Conservation (phyloP, 2,329 filamentous ascomycete species). For the Ascochyta viciae-villosae region DNA sequence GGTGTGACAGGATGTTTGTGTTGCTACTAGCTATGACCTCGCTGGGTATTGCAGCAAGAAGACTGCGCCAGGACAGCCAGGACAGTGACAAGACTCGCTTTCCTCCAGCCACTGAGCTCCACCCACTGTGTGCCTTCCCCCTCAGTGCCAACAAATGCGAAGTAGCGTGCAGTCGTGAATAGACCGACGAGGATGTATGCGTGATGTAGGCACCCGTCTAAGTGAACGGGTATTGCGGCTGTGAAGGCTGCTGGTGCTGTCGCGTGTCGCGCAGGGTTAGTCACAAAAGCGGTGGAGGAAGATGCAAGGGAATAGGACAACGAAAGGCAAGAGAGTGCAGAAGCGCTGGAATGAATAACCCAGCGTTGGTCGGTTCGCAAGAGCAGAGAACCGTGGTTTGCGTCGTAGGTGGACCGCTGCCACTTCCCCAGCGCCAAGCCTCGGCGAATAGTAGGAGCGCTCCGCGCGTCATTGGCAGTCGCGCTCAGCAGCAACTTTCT, state of each 20-base stretch:
- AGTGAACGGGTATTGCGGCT: constrained; percentile 12
- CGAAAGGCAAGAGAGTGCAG: background rate
- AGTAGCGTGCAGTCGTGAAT: constrained; percentile 27
- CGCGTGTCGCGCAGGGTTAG: constrained; percentile 11
- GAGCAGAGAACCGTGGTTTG: background rate
- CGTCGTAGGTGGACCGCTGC: constrained; percentile 3
- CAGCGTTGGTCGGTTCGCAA: background rate
- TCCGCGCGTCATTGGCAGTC: constrained; percentile 34
- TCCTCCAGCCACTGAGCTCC: constrained; percentile 44
- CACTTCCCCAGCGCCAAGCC: constrained; percentile 21
- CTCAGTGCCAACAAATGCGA: constrained; percentile 35
- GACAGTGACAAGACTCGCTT: constrained; percentile 43
- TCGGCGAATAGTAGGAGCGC: constrained; percentile 18
- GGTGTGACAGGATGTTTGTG: constrained; percentile 51
- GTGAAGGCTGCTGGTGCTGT: constrained; percentile 9
- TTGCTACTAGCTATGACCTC: constrained; percentile 59
- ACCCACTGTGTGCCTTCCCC: constrained; percentile 41
- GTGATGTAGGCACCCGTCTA: constrained; percentile 10
- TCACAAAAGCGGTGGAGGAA: background rate
- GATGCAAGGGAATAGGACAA: background rate
- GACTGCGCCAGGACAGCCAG: constrained; percentile 41
- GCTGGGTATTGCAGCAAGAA: constrained; percentile 42
- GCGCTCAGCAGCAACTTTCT: constrained; percentile 26
- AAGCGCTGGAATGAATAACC: background rate
- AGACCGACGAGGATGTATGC: constrained; percentile 17